These are phyloP conservation scores for Suhomyces tanzawaensis DNA, from an alignment of 805 yeast species.

Conservation along the genomic window DNA sequence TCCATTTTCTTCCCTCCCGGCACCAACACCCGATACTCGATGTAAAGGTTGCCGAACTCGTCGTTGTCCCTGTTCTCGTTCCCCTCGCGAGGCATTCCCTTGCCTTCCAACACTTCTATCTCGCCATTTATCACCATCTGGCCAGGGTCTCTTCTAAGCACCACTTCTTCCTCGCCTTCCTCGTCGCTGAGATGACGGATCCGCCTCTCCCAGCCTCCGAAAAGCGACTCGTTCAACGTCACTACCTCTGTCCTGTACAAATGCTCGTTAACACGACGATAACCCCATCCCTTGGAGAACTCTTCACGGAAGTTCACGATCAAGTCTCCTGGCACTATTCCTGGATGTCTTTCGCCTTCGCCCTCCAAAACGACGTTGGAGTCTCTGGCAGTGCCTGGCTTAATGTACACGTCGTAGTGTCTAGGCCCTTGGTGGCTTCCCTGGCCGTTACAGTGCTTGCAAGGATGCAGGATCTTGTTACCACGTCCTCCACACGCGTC, in stretches of 20 bases:
- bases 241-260: constrained; percentile 81
- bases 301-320: constrained; percentile 60
- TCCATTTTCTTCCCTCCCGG: constrained; percentile 16
- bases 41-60: constrained; percentile 26
- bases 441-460: constrained; percentile 68
- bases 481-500: constrained; percentile 82
- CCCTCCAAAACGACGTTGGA: constrained; percentile 60
- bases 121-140: constrained; percentile 61
- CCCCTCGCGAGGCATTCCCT: constrained; percentile 77
- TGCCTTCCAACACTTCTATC: constrained; percentile 65
- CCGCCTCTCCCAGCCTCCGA: constrained; percentile 78
- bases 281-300: constrained; percentile 65
- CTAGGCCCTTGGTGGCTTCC: constrained; percentile 59
- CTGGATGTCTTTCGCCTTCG: constrained; percentile 84
- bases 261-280: constrained; percentile 71
- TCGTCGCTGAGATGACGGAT: constrained; percentile 66
- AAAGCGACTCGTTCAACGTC: constrained; percentile 64
- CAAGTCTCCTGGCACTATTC: constrained; percentile 78
- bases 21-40: constrained; percentile 45
- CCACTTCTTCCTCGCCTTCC: constrained; percentile 37
- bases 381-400: constrained; percentile 68
- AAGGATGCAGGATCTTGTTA: constrained; percentile 56
- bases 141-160: constrained; percentile 50
- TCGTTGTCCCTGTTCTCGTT: constrained; percentile 33
- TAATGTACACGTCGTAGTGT: constrained; percentile 57